phyloP scores from a whole-genome alignment of 805 yeast genomes.

The Yamadazyma phyllophila region DNA sequence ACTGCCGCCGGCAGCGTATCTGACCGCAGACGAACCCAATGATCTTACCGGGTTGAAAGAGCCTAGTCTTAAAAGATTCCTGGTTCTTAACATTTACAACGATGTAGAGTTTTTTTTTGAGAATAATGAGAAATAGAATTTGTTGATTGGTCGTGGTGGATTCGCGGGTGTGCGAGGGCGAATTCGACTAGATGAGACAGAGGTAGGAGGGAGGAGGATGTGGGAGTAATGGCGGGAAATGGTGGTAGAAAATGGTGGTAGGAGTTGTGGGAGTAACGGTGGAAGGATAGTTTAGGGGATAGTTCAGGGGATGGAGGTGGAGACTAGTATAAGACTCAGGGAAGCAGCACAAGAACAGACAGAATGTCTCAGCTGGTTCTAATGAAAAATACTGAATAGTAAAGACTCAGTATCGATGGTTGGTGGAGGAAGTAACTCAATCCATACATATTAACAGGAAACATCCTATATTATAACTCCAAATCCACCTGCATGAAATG shows the following conservation, averaged over 20 bases:
- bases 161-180: conserved; percentile 5
- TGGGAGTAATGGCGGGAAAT: neutral
- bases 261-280: no score
- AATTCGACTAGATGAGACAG: neutral
- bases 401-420: no score
- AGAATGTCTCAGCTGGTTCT: no score
- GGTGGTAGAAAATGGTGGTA: neutral
- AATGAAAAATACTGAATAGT: no score
- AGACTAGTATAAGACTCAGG: no score
- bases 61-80: conserved; percentile 8
- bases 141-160: conserved; percentile 14
- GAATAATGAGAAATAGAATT: conserved; percentile 12
- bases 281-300: no score
- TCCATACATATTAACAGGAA: no score
- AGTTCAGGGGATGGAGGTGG: no score
- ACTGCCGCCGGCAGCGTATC: conserved; percentile 8
- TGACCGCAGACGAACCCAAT: neutral
- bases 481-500: no score
- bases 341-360: no score
- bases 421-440: no score
- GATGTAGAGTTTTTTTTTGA: conserved; percentile 3
- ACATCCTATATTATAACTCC: no score
- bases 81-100: conserved; percentile 14
- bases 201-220: neutral
- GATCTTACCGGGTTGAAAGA: conserved; percentile 7